Base-by-base conservation (phyloP, 1,284 basidiomycete genomes). In the Cryptococcus sp. region DNA sequence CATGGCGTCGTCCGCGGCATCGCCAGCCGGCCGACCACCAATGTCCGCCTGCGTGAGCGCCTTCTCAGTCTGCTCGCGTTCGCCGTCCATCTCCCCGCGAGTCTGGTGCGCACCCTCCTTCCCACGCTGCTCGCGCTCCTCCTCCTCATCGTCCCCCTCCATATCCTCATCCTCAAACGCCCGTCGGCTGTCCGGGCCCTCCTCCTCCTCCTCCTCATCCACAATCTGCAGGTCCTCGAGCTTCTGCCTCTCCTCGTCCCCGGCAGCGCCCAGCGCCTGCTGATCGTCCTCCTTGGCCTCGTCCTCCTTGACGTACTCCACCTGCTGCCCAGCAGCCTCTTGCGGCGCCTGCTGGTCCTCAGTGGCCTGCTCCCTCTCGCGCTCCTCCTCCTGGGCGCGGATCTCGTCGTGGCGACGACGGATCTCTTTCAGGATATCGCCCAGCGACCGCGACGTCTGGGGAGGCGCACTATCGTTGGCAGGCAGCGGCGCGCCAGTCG, bases 251-350 rank as follows among this genome's bases (percentile, higher is more conserved):
- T 93, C 85, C 64, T 94, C 90, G 46, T 89, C 85, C 12, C 83
- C 84, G 0, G 93, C 88, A 1, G 89, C 85, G 5, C 93, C 95
- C 12, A 98, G 82, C 0, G 93, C 92, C 74, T 98, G 92, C 82
- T 89, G 87, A 51, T 89, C 85, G 47, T 87, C 81, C 55, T 86
- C 85, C 13, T 79, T 79, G 20, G 49, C 46, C 60, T 89, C 86
- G 47, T 80, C 80, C 8, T 88, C 85, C 20, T 83, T 84, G n/a
- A 90, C 79, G 74, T 96, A 94, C 72, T 97, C 91, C 20, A 96
- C 80, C 50, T 82, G 80, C n/a, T 36, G 35, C 66, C 87, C 85
- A 1, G 82, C 79, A 2, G 82, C 77, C 44, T 81, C 80, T 16
- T 76, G 70, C 2, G 71, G 62, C n/a, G 77, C 68, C 2, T 76